Evolutionary conservation across 2,329 filamentous ascomycete species (phyloP), one percentile per base, ranked within the genome.

Genomic region (Fusarium ambrosium): DNA sequence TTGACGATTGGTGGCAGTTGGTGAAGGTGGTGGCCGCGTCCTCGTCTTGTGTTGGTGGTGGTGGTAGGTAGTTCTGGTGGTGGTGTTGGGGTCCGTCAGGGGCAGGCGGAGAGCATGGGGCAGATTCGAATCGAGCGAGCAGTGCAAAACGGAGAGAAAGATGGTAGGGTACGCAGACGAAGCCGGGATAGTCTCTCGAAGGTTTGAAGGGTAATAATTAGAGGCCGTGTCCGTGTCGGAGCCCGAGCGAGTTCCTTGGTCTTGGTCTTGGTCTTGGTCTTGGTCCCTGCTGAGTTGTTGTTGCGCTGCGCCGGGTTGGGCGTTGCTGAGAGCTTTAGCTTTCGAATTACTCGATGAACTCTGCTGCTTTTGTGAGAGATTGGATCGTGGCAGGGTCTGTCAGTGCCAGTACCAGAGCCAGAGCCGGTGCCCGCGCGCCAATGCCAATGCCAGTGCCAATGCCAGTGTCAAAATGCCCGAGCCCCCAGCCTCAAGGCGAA

Each of bases 1-100:
- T 74, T 68, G 73, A 66, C 68, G 67, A 76, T 72, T 76, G 73
- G 74, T 73, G 75, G 73, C 60, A 70, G 63, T 69, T 68, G 53
- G 60, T 69, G 66, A 66, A 45, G 20, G 41, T 70, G 62, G 61
- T 62, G 66, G 60, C 36, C 66, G 72, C 66, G 63, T 68, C 53
- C 55, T 63, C 32, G 58, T 59, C 60, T 41, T 20, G 24, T 53
- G 24, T 55, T 36, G 34, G 34, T 37, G 55, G 67, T 62, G 64
- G 61, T 66, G 64, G 59, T 64, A 32, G 64, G 59, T 64, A 32
- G 67, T 62, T 62, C 58, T 64, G 64, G 59, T 62, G 55, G 72
- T 62, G 55, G 51, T 63, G 45, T 36, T 51, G 22, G 48, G 68
- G 61, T 48, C 61, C 22, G 64, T 62, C 66, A 75, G 72, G 70